A percentile compares a stretch with the other conserved stretches of the same genome.
These are phyloP conservation scores for Fermentozyma sake DNA, from an alignment of 1,139 yeast genomes.

Conservation along the genomic window DNA sequence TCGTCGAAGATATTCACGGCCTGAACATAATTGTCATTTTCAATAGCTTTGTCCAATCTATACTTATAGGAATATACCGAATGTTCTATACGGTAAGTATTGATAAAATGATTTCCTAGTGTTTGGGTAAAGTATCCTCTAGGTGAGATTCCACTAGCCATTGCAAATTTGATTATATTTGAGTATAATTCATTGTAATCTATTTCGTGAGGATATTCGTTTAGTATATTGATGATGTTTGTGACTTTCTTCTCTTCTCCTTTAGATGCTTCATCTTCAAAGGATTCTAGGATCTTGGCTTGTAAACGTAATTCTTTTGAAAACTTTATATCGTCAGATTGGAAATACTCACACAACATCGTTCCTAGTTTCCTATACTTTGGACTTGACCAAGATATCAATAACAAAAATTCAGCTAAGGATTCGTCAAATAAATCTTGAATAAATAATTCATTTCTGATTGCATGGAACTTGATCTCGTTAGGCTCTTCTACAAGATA, in stretches of 20 bases:
- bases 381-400: constrained; percentile 11
- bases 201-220: constrained; percentile 1
- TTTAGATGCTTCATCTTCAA: neutral
- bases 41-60: constrained; percentile 27
- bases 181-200: constrained; percentile 12
- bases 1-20: constrained; percentile 32
- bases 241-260: neutral
- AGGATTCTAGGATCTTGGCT: constrained; percentile 8
- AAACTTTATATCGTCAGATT: constrained; percentile 21
- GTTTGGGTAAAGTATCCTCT: constrained; percentile 16
- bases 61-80: constrained; percentile 25
- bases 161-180: constrained; percentile 16
- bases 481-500: constrained; percentile 6
- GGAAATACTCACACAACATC: constrained; percentile 15
- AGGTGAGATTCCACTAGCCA: constrained; percentile 13
- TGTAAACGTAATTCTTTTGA: constrained; percentile 18
- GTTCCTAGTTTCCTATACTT: constrained; percentile 6
- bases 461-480: constrained; percentile 8
- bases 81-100: constrained; percentile 12
- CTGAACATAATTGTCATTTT: constrained; percentile 12
- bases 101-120: constrained; percentile 12
- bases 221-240: no score
- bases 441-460: constrained; percentile 15
- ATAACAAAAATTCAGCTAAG: constrained; percentile 17
- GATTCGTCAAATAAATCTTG: constrained; percentile 24